Evolutionary conservation across 2,329 filamentous ascomycete species (phyloP).

Genomic region (Metarhizium anisopliae): DNA sequence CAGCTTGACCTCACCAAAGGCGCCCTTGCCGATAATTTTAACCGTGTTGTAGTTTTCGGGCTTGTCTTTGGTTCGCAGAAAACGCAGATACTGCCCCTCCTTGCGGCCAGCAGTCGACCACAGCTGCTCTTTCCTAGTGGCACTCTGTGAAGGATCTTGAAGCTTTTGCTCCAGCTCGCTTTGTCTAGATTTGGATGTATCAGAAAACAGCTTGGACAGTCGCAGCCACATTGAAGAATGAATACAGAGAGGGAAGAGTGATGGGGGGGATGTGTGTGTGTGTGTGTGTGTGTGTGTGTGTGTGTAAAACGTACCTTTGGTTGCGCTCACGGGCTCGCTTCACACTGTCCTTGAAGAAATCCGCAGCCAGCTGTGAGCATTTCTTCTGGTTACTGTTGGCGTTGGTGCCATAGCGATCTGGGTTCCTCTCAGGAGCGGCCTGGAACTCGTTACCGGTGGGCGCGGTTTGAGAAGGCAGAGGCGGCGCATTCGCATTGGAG

Average conservation of each 20-base stretch:
- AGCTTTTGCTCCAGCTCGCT: constrained; percentile 86
- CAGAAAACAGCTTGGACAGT: neutral
- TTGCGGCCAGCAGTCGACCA: constrained; percentile 77
- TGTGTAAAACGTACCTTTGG: constrained; percentile 56
- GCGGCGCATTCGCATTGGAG: constrained; percentile 47
- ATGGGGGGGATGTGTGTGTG: neutral
- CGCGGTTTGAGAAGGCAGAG: constrained; percentile 51
- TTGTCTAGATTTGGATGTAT: constrained; percentile 48
- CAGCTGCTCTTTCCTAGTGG: constrained; percentile 72
- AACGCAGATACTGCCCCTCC: constrained; percentile 87
- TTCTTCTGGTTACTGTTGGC: constrained; percentile 64
- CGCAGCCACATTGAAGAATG: neutral
- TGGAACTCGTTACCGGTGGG: constrained; percentile 64
- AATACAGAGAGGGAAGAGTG: neutral
- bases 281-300: too few species aligned
- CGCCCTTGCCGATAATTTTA: constrained; percentile 98
- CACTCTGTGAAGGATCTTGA: constrained; percentile 63
- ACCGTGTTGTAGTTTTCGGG: constrained; percentile 92
- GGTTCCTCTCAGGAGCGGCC: constrained; percentile 74
- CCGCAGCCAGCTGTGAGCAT: constrained; percentile 62
- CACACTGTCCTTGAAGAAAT: constrained; percentile 98
- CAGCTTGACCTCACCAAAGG: constrained; percentile 95
- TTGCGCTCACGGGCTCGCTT: constrained; percentile 93
- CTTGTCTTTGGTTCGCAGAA: constrained; percentile 85
- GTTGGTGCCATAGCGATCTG: constrained; percentile 47